Evolutionary conservation across 345 rosid genomes (phyloP).

Genomic region (Salix suchowensis): DNA sequence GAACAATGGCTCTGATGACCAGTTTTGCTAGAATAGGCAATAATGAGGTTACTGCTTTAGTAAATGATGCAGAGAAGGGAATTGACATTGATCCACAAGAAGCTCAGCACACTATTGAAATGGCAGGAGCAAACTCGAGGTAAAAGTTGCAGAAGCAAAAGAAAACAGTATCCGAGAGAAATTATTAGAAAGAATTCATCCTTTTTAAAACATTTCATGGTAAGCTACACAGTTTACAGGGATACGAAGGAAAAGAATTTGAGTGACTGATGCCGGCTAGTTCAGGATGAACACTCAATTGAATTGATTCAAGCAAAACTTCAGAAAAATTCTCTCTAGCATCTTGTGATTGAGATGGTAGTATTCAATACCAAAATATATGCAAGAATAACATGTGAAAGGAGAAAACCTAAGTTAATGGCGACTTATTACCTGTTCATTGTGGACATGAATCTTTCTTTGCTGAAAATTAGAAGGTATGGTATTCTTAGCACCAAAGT

Average conservation of each 20-base stretch:
- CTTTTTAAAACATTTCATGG: not conserved
- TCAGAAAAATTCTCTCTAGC: not conserved
- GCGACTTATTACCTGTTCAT: slow-evolving; percentile 54
- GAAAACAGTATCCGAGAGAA: not conserved
- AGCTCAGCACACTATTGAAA: not conserved
- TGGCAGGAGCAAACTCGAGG: not conserved
- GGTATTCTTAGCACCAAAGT: slow-evolving; percentile 74
- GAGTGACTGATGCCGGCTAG: not conserved
- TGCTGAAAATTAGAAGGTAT: slow-evolving; percentile 61
- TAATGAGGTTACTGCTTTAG: not conserved
- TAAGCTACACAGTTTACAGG: not conserved
- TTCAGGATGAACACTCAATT: not conserved
- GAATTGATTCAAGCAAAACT: not conserved
- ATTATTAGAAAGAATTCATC: not conserved
- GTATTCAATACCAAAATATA: not conserved
- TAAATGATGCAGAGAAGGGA: not conserved
- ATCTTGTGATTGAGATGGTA: not conserved
- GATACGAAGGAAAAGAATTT: too few species aligned
- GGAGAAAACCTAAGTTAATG: not conserved
- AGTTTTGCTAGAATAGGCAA: not conserved
- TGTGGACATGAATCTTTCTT: slow-evolving; percentile 74
- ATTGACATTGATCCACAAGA: not conserved
- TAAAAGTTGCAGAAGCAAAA: too few species aligned
- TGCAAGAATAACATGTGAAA: not conserved
- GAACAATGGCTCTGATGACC: not conserved